phyloP scores from a whole-genome alignment of 2,329 filamentous ascomycete genomes.

The Myriosclerotinia curreyana region DNA sequence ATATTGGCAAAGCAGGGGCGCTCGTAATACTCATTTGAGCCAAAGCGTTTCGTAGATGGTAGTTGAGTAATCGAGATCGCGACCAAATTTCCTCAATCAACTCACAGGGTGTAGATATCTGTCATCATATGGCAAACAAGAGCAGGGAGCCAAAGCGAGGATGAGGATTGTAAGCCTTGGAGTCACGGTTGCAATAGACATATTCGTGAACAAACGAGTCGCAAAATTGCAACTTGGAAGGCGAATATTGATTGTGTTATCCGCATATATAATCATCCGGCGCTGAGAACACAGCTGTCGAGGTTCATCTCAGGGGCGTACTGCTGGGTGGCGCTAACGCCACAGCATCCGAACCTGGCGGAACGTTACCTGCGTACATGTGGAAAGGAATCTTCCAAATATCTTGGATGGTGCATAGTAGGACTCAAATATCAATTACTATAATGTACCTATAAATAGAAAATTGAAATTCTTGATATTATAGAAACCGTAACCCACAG shows the following conservation, averaged over 20 bases:
- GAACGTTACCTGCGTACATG: not conserved
- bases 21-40: not conserved
- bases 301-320: not conserved
- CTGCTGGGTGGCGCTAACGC: not conserved
- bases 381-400: not conserved
- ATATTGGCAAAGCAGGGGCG: not conserved
- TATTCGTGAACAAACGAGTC: not conserved
- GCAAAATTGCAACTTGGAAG: not conserved
- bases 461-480: not conserved
- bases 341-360: not conserved
- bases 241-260: not conserved
- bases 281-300: not conserved
- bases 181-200: not conserved
- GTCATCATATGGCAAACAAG: not conserved
- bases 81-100: not conserved
- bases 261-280: not conserved
- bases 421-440: not conserved
- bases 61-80: not conserved
- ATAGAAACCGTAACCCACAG: not conserved
- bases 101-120: not conserved
- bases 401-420: not conserved
- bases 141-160: not conserved
- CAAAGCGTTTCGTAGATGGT: not conserved
- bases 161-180: not conserved
- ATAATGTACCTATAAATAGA: not conserved